Evolutionary conservation across 257 asterid species (phyloP).

Genomic region (Solanum chiquidenum): DNA sequence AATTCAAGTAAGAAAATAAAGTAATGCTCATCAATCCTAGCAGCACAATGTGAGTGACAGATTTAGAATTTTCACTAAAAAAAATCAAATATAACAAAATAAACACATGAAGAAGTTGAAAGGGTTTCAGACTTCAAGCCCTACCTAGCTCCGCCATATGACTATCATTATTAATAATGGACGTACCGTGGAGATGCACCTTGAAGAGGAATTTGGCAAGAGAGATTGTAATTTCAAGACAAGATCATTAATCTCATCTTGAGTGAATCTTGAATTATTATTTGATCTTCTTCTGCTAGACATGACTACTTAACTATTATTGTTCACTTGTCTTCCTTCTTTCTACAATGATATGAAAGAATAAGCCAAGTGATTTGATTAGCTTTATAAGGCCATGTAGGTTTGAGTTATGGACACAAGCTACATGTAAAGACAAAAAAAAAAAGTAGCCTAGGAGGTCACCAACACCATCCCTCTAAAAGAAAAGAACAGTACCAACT

Average conservation of each 20-base stretch:
- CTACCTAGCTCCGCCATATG: not conserved
- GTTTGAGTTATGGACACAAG: not conserved
- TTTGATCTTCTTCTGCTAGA: constrained; percentile 32
- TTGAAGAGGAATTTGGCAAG: constrained; percentile 40
- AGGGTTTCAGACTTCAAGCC: too few species aligned
- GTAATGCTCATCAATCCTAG: not conserved
- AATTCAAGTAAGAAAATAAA: not conserved
- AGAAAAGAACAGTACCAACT: constrained; percentile 8
- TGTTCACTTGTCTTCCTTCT: not conserved
- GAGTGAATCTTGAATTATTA: constrained; percentile 20
- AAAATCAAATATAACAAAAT: not conserved
- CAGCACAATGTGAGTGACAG: not conserved
- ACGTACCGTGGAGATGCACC: constrained; percentile 33
- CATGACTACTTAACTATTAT: constrained; percentile 13
- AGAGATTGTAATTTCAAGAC: constrained; percentile 39
- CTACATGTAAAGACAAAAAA: not conserved
- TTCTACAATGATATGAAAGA: not conserved
- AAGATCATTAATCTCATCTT: constrained; percentile 50
- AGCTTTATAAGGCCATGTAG: not conserved
- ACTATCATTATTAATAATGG: not conserved
- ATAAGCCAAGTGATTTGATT: not conserved
- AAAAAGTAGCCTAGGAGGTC: not conserved
- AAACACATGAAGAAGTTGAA: not conserved
- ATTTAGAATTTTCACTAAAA: too few species aligned
- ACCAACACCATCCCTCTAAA: not conserved